phyloP scores from a whole-genome alignment of 2,329 filamentous ascomycete species.

The Exophiala mesophila region DNA sequence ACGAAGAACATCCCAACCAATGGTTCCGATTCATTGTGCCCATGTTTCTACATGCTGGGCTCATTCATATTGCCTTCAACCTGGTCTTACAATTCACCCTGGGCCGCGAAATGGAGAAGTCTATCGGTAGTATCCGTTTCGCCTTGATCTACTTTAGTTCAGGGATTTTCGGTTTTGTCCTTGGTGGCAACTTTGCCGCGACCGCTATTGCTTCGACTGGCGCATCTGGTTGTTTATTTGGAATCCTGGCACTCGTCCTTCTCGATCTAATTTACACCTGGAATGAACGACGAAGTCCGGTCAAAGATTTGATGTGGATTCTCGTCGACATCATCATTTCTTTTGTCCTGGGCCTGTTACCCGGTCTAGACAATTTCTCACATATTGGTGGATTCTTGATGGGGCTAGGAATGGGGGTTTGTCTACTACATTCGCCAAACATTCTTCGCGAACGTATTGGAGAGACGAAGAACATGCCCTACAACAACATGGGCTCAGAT shows the following conservation, averaged over 20 bases:
- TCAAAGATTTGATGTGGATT: conserved; percentile 83
- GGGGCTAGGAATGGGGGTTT: conserved; percentile 81
- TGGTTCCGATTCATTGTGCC: conserved; percentile 96
- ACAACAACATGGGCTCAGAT: conserved; percentile 23
- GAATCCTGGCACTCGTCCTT: conserved; percentile 79
- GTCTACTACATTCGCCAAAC: conserved; percentile 82
- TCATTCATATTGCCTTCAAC: conserved; percentile 96
- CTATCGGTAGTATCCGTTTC: conserved; percentile 84
- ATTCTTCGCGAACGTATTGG: conserved; percentile 70
- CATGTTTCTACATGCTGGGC: conserved; percentile 89
- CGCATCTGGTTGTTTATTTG: conserved; percentile 85
- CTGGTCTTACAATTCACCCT: conserved; percentile 85
- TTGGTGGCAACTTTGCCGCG: conserved; percentile 89
- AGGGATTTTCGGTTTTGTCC: conserved; percentile 92
- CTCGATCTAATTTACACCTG: conserved; percentile 92
- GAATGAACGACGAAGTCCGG: conserved; percentile 69
- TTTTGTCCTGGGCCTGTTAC: conserved; percentile 85
- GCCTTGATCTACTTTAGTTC: conserved; percentile 82
- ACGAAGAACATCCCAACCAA: conserved; percentile 74
- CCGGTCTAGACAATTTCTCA: conserved; percentile 92
- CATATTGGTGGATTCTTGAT: conserved; percentile 96
- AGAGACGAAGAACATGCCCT: conserved; percentile 36
- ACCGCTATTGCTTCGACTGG: conserved; percentile 78
- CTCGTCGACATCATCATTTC: conserved; percentile 79
- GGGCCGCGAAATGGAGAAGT: conserved; percentile 84